These are phyloP conservation scores for Russula olivacea DNA, from an alignment of 768 basidiomycete species.

Conservation along the genomic window DNA sequence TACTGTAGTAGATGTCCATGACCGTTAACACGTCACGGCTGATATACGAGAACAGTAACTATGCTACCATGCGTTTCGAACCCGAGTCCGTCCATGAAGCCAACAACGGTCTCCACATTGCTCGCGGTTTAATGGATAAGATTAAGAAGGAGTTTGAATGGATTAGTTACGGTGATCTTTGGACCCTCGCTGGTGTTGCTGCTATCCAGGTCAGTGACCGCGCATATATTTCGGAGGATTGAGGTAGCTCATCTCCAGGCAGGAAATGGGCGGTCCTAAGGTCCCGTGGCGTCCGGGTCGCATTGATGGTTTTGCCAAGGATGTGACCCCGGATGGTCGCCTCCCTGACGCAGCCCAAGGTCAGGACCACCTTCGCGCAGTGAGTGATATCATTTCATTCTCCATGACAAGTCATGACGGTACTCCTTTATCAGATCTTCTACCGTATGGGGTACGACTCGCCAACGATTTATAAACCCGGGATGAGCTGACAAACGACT, in stretches of 20 bases:
- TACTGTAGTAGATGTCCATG: slow-evolving; percentile 36
- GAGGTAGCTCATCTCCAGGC: neutral
- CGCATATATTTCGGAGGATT: neutral
- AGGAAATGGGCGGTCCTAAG: slow-evolving; percentile 90
- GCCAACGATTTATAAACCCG: neutral
- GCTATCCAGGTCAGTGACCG: slow-evolving; percentile 59
- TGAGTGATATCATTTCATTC: slow-evolving; percentile 32
- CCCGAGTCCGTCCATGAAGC: slow-evolving; percentile 82
- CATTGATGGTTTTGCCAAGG: slow-evolving; percentile 71
- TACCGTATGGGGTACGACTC: slow-evolving; percentile 71
- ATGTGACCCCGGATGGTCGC: slow-evolving; percentile 83
- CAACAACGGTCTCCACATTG: slow-evolving; percentile 76
- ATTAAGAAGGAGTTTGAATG: slow-evolving; percentile 84
- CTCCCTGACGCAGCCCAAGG: slow-evolving; percentile 85
- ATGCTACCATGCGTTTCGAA: slow-evolving; percentile 96
- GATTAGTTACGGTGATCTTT: slow-evolving; percentile 95
- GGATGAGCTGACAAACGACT: neutral
- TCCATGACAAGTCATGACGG: neutral
- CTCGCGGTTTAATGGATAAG: slow-evolving; percentile 77
- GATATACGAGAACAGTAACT: slow-evolving; percentile 55
- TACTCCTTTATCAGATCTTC: slow-evolving; percentile 51
- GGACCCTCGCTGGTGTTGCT: slow-evolving; percentile 92
- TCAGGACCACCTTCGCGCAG: slow-evolving; percentile 75
- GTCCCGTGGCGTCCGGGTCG: slow-evolving; percentile 92
- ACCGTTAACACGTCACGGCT: slow-evolving; percentile 13